Base-by-base conservation (phyloP, 768 basidiomycete species). In the Pilatotrama ljubarskyi region DNA sequence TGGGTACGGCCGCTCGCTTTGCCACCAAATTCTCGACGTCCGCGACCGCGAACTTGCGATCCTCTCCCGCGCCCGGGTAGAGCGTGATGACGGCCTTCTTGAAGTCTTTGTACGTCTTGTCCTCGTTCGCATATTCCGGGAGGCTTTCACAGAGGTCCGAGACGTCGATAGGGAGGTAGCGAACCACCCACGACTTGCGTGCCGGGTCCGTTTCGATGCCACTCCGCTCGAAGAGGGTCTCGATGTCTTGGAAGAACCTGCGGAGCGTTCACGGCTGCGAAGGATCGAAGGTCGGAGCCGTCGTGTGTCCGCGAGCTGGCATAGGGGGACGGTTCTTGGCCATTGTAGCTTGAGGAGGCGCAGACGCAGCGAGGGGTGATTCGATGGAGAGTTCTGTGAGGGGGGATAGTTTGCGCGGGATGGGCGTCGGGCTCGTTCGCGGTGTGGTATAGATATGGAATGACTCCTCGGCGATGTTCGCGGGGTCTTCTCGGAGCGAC, bases 11-110 rank as follows among this genome's bases (percentile, higher is more conserved):
- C 20, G 59, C 50, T 8, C 61, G 55, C 24, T 67, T 32, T 3
- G 66, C 64, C 24, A 73, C 57, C 13, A 73, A 57, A 2, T 54
- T 25, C 55, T 73, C 69, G 4, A 73, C 52, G 44, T 73, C 68
- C 4, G 54, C 42, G 0, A 70, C 17, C n/a, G 61, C 53, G 53
- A 59, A 73, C 26, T 64, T 64, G 9, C 53, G 48, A 4, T 26
- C 41, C 24, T 64, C 59, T 5, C 58, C 53, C 5, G 59, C 44
- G 4, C 59, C 67, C 10, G 66, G 66, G 50, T 72, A 74, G 29
- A 68, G 59, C 13, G 66, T 62, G 32, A 66, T 29, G 3, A 74
- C 60, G 0, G 56, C 66, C 5, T 60, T 38, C 48, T 66, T 71
- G 52, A 70, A 69, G 1, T 64, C 58, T 13, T 61, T 43, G 51